Conservation (phyloP, 306 rosid genomes). For the Clitoria ternatea region DNA sequence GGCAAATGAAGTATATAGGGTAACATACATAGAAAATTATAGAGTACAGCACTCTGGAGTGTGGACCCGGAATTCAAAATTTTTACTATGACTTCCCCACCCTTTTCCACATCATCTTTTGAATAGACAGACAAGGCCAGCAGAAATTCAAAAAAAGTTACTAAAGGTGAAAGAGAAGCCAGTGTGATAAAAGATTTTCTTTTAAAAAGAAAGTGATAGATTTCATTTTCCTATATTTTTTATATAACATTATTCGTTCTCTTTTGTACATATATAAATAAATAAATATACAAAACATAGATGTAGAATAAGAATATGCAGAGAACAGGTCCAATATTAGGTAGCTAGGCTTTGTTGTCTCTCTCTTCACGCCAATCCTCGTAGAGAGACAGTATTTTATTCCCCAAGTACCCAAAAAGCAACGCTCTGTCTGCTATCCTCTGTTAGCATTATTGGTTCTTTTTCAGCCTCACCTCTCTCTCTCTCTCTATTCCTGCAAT, state of each 20-base stretch:
- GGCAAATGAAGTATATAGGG: slow-evolving; percentile 16
- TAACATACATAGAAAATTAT: slow-evolving; percentile 22
- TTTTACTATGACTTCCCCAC: slow-evolving; percentile 28
- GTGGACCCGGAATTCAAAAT: slow-evolving; percentile 39
- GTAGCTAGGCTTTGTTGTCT: neutral
- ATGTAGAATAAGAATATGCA: neutral
- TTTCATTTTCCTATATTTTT: neutral
- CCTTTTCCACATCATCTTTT: slow-evolving; percentile 59
- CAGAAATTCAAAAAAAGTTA: slow-evolving; percentile 65
- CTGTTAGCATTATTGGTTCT: slow-evolving; percentile 54
- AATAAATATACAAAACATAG: neutral
- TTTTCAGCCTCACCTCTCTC: slow-evolving; percentile 34
- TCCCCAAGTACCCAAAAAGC: slow-evolving; percentile 93
- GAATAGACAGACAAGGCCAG: slow-evolving; percentile 65
- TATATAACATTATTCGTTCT: neutral
- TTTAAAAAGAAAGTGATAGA: neutral
- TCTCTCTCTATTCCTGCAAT: slow-evolving; percentile 19
- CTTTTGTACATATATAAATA: neutral
- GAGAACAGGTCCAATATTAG: neutral
- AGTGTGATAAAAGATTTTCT: slow-evolving; percentile 23
- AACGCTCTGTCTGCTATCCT: slow-evolving; percentile 72
- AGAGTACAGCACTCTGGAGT: neutral
- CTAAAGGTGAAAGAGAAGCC: slow-evolving; percentile 41
- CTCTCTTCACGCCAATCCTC: slow-evolving; percentile 56
- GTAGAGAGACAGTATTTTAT: slow-evolving; percentile 78